Percentiles rank a stretch among this genome's conserved stretches.
Evolutionary conservation across 129 eudicot species (phyloP).

Genomic region (Flaveria robusta): DNA sequence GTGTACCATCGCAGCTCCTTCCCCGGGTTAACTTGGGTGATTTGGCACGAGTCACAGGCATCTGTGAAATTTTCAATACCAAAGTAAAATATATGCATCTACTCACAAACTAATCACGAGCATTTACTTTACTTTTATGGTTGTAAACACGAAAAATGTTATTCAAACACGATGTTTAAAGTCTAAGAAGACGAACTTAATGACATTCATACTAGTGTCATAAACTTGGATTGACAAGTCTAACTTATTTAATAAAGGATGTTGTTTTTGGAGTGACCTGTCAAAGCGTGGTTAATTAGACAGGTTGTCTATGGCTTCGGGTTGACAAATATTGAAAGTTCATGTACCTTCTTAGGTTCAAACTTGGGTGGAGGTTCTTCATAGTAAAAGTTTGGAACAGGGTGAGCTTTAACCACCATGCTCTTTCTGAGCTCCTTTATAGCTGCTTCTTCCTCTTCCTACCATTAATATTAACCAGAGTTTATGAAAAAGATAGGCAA

Average conservation of each 20-base stretch:
- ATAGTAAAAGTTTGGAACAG: constrained; percentile 83
- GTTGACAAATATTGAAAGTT: neutral
- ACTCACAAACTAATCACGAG: neutral
- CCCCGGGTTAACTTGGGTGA: constrained; percentile 76
- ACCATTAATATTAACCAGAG: constrained; percentile 8
- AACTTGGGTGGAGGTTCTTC: constrained; percentile 90
- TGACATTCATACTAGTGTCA: too few relatives aligned
- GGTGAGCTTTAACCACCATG: constrained; percentile 78
- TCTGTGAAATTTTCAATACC: constrained; percentile 33
- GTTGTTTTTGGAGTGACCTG: neutral
- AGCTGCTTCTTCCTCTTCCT: constrained; percentile 88
- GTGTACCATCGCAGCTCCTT: constrained; percentile 67
- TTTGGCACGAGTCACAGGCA: constrained; percentile 82
- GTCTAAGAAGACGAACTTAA: neutral
- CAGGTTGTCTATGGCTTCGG: neutral
- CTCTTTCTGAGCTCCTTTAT: constrained; percentile 71
- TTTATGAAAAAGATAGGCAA: neutral
- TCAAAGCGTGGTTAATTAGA: neutral
- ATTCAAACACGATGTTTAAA: neutral
- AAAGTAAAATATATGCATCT: neutral
- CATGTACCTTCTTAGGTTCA: constrained; percentile 85
- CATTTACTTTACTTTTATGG: neutral
- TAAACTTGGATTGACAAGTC: neutral
- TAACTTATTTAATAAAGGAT: neutral
- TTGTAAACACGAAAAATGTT: neutral